Evolutionary conservation across 169 alveolate genomes (phyloP).

Genomic region (Babesia caballi): DNA sequence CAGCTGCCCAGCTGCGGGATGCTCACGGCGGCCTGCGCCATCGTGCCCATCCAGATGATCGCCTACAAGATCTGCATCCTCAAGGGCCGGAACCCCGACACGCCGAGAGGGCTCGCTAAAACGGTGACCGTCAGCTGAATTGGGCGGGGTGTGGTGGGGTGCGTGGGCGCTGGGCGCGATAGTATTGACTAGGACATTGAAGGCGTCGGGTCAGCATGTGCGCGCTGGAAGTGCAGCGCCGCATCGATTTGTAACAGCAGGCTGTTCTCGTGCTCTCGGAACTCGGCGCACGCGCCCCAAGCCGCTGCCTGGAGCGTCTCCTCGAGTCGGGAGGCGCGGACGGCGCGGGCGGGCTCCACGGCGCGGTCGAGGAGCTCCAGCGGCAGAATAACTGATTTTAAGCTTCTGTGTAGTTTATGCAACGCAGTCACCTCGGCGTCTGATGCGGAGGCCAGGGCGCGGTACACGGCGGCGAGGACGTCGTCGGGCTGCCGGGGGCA

Average conservation of each 20-base stretch:
- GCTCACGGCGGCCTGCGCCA: slow-evolving; percentile 82
- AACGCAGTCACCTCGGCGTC: not conserved
- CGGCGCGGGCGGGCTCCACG: slow-evolving; percentile 21
- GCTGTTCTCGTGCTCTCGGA: slow-evolving; percentile 1
- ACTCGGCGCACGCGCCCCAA: slow-evolving; percentile 48
- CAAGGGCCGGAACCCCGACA: slow-evolving; percentile 80
- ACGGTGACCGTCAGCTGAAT: slow-evolving; percentile 75
- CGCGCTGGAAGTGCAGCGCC: slow-evolving; percentile 4
- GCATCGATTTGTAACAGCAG: slow-evolving; percentile 8
- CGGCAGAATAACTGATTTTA: slow-evolving; percentile 53
- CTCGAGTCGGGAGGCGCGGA: slow-evolving; percentile 50
- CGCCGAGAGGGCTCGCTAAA: slow-evolving; percentile 85
- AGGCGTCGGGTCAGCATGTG: not conserved
- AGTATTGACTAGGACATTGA: not conserved
- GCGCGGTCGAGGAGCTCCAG: slow-evolving; percentile 29
- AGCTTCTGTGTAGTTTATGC: slow-evolving; percentile 7
- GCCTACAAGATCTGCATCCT: slow-evolving; percentile 79
- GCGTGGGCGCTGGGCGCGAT: not conserved
- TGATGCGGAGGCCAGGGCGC: not conserved
- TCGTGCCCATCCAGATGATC: slow-evolving; percentile 80
- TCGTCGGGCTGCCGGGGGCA: slow-evolving; percentile 32
- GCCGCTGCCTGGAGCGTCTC: slow-evolving; percentile 48
- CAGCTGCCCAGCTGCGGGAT: slow-evolving; percentile 77
- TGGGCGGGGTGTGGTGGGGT: not conserved
- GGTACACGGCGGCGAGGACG: not conserved